phyloP scores from a whole-genome alignment of 1,139 yeast species.

The Kodamaea derodonti region DNA sequence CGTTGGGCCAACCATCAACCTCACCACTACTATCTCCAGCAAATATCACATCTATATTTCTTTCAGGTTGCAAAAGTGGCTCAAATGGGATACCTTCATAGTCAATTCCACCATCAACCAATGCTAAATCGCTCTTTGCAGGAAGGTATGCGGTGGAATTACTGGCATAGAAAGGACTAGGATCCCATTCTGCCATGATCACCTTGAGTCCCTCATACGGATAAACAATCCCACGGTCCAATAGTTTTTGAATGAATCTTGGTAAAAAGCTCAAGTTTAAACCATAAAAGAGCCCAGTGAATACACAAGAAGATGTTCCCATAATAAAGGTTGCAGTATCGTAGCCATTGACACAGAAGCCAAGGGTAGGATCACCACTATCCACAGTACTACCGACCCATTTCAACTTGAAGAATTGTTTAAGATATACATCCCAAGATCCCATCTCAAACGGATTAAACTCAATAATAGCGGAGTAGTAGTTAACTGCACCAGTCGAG shows the following conservation, averaged over 20 bases:
- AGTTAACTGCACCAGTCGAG: conserved; percentile 10
- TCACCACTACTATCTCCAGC: conserved; percentile 17
- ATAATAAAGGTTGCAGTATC: conserved; percentile 20
- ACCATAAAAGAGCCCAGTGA: conserved; percentile 44
- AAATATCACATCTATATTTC: conserved; percentile 18
- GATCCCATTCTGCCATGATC: conserved; percentile 14
- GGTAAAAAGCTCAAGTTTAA: conserved; percentile 40
- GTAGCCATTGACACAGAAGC: conserved; percentile 16
- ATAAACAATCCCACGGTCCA: conserved; percentile 18
- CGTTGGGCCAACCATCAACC: conserved; percentile 16
- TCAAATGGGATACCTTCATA: conserved; percentile 18
- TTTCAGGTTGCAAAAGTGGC: conserved; percentile 15
- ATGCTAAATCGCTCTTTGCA: conserved; percentile 8
- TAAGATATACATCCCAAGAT: conserved; percentile 20
- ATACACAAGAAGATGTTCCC: conserved; percentile 19
- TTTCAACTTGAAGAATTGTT: conserved; percentile 24
- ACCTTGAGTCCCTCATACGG: conserved; percentile 4
- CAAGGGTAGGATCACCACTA: conserved; percentile 17
- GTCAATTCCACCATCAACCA: conserved; percentile 22
- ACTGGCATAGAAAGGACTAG: conserved; percentile 23
- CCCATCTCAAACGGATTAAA: conserved; percentile 21
- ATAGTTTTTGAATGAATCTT: conserved; percentile 32
- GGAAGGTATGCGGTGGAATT: conserved; percentile 2
- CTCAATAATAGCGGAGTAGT: conserved; percentile 19
- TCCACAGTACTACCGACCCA: conserved; percentile 31